Conservation (phyloP, 2,329 filamentous ascomycete genomes). For the Fusarium penzigii region DNA sequence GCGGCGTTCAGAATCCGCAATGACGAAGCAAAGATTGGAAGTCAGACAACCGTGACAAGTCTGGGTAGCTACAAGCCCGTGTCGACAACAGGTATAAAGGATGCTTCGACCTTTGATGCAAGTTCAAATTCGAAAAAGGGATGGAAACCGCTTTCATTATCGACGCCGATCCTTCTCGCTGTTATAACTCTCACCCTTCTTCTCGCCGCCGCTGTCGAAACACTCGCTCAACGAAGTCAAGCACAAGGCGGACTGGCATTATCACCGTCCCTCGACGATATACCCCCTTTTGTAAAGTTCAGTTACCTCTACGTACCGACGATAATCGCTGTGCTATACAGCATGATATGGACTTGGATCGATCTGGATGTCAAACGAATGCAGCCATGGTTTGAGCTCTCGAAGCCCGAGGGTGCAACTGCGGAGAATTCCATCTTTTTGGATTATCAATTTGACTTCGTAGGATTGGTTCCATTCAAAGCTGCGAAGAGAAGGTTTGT, state of each 20-base stretch:
- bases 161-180: slow-evolving; percentile 36
- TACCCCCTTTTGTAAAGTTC: slow-evolving; percentile 40
- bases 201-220: slow-evolving; percentile 47
- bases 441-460: slow-evolving; percentile 50
- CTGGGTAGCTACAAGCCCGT: slow-evolving; percentile 2
- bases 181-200: slow-evolving; percentile 39
- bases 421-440: slow-evolving; percentile 51
- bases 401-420: slow-evolving; percentile 42
- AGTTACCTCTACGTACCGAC: slow-evolving; percentile 55
- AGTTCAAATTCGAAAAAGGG: background rate
- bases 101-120: background rate
- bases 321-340: slow-evolving; percentile 54
- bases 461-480: slow-evolving; percentile 33
- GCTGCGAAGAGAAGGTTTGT: slow-evolving; percentile 39
- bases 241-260: slow-evolving; percentile 42
- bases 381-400: slow-evolving; percentile 62
- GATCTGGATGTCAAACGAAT: slow-evolving; percentile 60
- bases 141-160: slow-evolving; percentile 27
- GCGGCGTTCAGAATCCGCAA: slow-evolving; percentile 8
- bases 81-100: background rate
- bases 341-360: slow-evolving; percentile 59
- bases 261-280: slow-evolving; percentile 17
- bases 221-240: slow-evolving; percentile 42
- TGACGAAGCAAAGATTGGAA: background rate
- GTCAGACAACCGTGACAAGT: slow-evolving; percentile 7